Evolutionary conservation across 2,329 filamentous ascomycete species (phyloP).

Genomic region (Fusarium subtropicale): DNA sequence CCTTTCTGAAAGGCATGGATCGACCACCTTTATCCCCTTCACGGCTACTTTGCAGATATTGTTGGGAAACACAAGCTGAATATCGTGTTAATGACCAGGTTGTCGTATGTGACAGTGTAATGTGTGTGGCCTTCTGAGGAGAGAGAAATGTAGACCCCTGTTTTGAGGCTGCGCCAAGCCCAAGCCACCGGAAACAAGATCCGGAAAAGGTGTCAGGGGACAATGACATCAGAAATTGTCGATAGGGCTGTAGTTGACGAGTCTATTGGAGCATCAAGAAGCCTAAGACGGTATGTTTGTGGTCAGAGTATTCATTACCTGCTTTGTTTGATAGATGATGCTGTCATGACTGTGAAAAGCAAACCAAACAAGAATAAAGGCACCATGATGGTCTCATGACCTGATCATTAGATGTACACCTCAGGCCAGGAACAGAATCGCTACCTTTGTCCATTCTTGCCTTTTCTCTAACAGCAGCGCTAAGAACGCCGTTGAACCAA

Average conservation of each 20-base stretch:
- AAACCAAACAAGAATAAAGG: background rate
- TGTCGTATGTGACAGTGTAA: background rate
- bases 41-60: too few species aligned
- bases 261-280: too few species aligned
- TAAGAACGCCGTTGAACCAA: background rate
- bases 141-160: conserved; percentile 9
- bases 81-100: background rate
- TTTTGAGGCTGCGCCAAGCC: conserved; percentile 5
- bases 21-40: conserved; percentile 13
- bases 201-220: conserved; percentile 9
- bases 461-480: background rate
- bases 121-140: background rate
- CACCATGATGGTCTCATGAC: background rate
- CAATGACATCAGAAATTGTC: conserved; percentile 12
- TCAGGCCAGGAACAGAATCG: too few species aligned
- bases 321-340: fast-evolving
- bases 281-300: too few species aligned
- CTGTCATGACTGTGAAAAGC: fast-evolving
- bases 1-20: conserved; percentile 21
- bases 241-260: background rate
- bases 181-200: conserved; percentile 21
- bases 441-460: background rate
- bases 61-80: background rate
- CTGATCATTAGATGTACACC: background rate
- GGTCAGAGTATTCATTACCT: too few species aligned